Percentiles rank a stretch among this genome's conserved stretches.
These are phyloP conservation scores for Trichoderma sp. DNA, from an alignment of 2,329 filamentous ascomycete species.

Conservation along the genomic window DNA sequence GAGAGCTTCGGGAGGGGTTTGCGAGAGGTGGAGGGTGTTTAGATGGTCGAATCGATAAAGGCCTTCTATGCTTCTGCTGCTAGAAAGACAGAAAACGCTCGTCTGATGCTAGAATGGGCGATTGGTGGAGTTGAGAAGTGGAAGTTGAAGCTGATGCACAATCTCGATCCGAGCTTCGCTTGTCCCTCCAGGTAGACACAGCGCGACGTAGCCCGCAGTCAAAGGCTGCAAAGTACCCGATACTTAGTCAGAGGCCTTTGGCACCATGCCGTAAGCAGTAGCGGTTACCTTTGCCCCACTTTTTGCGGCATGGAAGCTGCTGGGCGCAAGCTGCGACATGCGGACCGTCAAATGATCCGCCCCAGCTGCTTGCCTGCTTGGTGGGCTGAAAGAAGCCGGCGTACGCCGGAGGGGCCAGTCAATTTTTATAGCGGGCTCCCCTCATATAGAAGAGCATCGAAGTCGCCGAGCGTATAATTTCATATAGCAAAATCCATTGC, in stretches of 20 bases:
- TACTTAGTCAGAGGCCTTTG: background rate
- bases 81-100: background rate
- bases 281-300: background rate
- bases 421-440: slow-evolving; percentile 19
- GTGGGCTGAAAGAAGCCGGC: slow-evolving; percentile 18
- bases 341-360: slow-evolving; percentile 30
- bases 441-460: background rate
- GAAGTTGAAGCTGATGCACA: slow-evolving; percentile 22
- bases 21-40: background rate
- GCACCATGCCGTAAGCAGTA: background rate
- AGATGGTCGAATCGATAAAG: slow-evolving; percentile 5
- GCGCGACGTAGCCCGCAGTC: slow-evolving; percentile 33
- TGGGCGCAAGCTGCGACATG: background rate
- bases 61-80: background rate
- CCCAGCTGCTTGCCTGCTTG: background rate
- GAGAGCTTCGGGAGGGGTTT: background rate
- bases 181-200: slow-evolving; percentile 44
- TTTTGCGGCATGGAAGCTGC: background rate
- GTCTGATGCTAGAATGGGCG: slow-evolving; percentile 6
- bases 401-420: slow-evolving; percentile 21
- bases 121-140: background rate
- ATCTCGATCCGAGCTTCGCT: slow-evolving; percentile 27
- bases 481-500: slow-evolving; percentile 2
- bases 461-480: background rate
- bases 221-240: background rate